Evolutionary conservation across 2,329 filamentous ascomycete genomes (phyloP).

Genomic region (Incumbomyces lentus): DNA sequence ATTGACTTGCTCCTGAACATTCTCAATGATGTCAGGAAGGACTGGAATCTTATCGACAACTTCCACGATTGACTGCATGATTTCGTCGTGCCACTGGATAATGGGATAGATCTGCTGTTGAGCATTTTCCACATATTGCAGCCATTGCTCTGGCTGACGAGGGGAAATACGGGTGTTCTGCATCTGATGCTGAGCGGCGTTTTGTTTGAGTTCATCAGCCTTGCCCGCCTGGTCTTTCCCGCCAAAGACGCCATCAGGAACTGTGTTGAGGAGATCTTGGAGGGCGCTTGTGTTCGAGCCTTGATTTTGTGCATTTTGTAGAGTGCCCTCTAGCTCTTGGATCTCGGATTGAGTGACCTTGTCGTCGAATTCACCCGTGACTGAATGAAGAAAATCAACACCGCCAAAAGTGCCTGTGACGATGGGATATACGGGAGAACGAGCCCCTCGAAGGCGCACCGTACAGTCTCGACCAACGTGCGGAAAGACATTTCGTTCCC

Average conservation of each 20-base stretch:
- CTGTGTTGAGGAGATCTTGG: slow-evolving; percentile 67
- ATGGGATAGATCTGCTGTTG: slow-evolving; percentile 77
- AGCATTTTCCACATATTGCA: slow-evolving; percentile 61
- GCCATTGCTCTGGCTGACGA: slow-evolving; percentile 73
- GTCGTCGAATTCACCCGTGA: slow-evolving; percentile 68
- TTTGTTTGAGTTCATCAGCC: slow-evolving; percentile 68
- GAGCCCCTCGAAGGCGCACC: slow-evolving; percentile 58
- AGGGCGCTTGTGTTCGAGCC: slow-evolving; percentile 59
- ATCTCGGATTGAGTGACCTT: slow-evolving; percentile 88
- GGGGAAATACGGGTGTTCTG: slow-evolving; percentile 64
- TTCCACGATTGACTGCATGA: slow-evolving; percentile 67
- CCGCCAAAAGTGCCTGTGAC: slow-evolving; percentile 90
- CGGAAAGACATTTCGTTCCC: slow-evolving; percentile 71
- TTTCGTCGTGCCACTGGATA: slow-evolving; percentile 80
- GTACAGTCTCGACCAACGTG: slow-evolving; percentile 70
- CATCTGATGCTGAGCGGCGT: slow-evolving; percentile 65
- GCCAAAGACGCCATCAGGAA: slow-evolving; percentile 71
- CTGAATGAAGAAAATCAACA: slow-evolving; percentile 86
- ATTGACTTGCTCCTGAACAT: slow-evolving; percentile 77
- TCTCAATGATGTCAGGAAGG: slow-evolving; percentile 72
- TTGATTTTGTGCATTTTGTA: slow-evolving; percentile 49
- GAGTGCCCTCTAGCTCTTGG: slow-evolving; percentile 74
- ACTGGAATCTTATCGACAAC: slow-evolving; percentile 79
- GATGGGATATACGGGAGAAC: slow-evolving; percentile 61
- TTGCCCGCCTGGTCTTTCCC: slow-evolving; percentile 63